These are phyloP conservation scores for Grifola frondosa DNA, from an alignment of 1,284 basidiomycete species.

Conservation along the genomic window DNA sequence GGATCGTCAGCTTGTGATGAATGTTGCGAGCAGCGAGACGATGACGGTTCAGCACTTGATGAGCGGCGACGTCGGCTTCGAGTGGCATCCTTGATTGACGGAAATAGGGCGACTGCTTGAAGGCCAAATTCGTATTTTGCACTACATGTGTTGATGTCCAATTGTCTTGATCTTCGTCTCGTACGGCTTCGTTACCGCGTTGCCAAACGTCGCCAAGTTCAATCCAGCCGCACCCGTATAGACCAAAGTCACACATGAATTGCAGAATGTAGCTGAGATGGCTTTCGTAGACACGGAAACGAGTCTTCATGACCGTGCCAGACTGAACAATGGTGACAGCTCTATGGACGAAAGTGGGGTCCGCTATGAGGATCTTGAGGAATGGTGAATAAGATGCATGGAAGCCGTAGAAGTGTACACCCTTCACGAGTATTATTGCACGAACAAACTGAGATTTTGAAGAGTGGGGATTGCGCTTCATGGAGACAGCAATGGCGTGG, in stretches of 20 bases:
- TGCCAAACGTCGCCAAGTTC: conserved; percentile 64
- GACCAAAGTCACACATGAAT: conserved; percentile 93
- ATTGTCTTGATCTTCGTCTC: conserved; percentile 9
- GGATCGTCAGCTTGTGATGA: conserved; percentile 72
- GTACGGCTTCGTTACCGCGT: conserved; percentile 40
- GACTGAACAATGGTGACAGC: conserved; percentile 76
- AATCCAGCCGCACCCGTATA: conserved; percentile 93
- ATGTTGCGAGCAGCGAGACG: conserved; percentile 65
- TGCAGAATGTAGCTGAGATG: conserved; percentile 90
- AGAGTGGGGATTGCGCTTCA: conserved; percentile 62
- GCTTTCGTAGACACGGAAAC: conserved; percentile 83
- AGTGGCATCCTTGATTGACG: conserved; percentile 74
- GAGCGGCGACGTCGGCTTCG: conserved; percentile 82
- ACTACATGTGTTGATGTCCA: neutral
- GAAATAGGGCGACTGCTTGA: conserved; percentile 52
- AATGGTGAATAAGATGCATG: conserved; percentile 85
- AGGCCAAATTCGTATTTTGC: conserved; percentile 17
- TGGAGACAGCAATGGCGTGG: conserved; percentile 71
- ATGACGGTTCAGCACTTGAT: conserved; percentile 85
- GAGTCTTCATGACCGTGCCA: conserved; percentile 77
- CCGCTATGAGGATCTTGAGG: conserved; percentile 82
- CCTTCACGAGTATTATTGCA: conserved; percentile 85
- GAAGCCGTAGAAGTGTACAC: conserved; percentile 95
- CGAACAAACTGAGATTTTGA: conserved; percentile 61
- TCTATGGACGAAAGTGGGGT: conserved; percentile 70